Base-by-base conservation (phyloP, 768 basidiomycete genomes). In the Lentinula edodes region DNA sequence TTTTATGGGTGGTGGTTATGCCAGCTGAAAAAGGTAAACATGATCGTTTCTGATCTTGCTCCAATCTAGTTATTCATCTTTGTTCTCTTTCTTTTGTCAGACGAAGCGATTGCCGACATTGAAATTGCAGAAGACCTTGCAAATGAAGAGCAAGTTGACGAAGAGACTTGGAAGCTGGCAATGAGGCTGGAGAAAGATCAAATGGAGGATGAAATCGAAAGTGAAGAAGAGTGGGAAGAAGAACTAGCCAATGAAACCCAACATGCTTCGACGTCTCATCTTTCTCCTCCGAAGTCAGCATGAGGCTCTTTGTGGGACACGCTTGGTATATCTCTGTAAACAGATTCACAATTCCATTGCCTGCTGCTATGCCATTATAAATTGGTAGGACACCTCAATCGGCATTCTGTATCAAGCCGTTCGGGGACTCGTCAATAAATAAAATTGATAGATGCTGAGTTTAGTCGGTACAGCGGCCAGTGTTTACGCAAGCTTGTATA, bases 1-100 rank as follows among this genome's bases (percentile, higher is more conserved):
- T 69, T 2, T 48, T 69, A 9, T 70, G 69, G 69, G 60, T 70
- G 36, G 69, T 70, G 13, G 63, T 70, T 23, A 63, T 67, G 64
- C 65, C 60, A 61, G 62, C 64, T 20, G 65, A 67, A 5, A 57
- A 66, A 28, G 68, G 65, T 68, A 39, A 6, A 65, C 15, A 34
- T 52, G 2, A 36, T 36, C 34, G 12, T 8, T 35, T 8, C 18
- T 8, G 28, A 10, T 56, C 16, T 28, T 35, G 41, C 56, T 60
- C 6, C 13, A 51, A 13, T 9, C 23, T 28, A n/a, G 28, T 20
- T 28, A n/a, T 15, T 54, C 16, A 16, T 38, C 41, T 54, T 10
- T 45, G 60, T 2, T 16, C 54, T 2, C 35, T 46, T 52, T n/a
- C 34, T 62, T 38, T 56, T 39, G 1, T 2, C 20, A 65, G 68